phyloP scores from a whole-genome alignment of 345 rosid genomes.

The Carallia pectinifolia region DNA sequence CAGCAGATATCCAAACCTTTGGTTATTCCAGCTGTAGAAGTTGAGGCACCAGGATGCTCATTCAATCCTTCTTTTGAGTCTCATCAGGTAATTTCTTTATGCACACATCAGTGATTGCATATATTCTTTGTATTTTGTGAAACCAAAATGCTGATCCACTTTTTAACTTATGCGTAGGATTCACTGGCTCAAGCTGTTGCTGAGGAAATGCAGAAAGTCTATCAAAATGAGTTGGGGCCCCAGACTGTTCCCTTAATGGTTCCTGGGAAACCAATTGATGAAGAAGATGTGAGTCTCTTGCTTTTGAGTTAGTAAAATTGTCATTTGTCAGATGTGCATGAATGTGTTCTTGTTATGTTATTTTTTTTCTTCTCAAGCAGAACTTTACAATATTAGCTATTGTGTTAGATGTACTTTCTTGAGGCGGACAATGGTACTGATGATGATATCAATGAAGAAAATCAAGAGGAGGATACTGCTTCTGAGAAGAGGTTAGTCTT shows the following conservation, averaged over 20 bases:
- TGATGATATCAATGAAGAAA: slow-evolving; percentile 42
- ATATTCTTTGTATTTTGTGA: neutral
- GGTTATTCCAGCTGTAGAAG: slow-evolving; percentile 84
- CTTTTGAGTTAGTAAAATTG: neutral
- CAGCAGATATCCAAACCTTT: slow-evolving; percentile 51
- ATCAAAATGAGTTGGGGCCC: slow-evolving; percentile 80
- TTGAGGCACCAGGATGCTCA: slow-evolving; percentile 93
- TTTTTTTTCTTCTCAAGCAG: neutral
- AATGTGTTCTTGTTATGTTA: neutral
- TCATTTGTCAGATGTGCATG: neutral
- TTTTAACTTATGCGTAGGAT: slow-evolving; percentile 48
- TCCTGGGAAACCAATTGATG: slow-evolving; percentile 53
- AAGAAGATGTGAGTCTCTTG: slow-evolving; percentile 60
- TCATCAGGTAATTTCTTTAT: slow-evolving; percentile 57
- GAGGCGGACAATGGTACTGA: slow-evolving; percentile 62
- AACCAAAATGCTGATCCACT: neutral
- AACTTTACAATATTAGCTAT: slow-evolving; percentile 14
- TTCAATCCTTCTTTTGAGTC: slow-evolving; percentile 77
- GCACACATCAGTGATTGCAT: neutral
- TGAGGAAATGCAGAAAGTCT: slow-evolving; percentile 87
- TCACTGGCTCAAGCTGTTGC: slow-evolving; percentile 92
- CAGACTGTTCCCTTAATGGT: slow-evolving; percentile 82
- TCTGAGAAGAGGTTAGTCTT: slow-evolving; percentile 47
- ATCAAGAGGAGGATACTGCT: slow-evolving; percentile 29
- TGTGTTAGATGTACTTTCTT: slow-evolving; percentile 68